Base-by-base conservation (phyloP, 176 grass and related monocot species). In the Alopecurus myosuroides region DNA sequence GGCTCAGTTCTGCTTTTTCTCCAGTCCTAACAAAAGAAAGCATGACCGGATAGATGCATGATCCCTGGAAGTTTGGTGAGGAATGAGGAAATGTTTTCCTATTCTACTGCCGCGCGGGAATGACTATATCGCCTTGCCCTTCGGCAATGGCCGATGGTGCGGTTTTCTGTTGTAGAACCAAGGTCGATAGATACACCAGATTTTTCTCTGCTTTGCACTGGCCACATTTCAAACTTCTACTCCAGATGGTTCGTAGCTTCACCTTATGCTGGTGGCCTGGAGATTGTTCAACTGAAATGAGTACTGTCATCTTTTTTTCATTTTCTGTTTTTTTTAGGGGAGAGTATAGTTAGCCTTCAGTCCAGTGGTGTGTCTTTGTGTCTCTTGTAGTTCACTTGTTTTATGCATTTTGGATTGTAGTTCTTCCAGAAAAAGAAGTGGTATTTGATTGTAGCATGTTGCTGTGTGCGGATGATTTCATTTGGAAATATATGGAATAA, bases 11-110 rank as follows among this genome's bases (percentile, higher is more conserved):
- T 99, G 97, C 80, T 88, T 94, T 84, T 92, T 94, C 88, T 89
- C 94, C 76, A 89, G 90, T 71, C 94, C 93, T 70, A 94, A 94
- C 84, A 99, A 96, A 94, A 96, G 94, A 86, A 99, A 99, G 91
- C 97, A 94, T 34, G 94, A 94, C 41, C 77, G 89, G 69, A 90
- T 94, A 77, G 89, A 89, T 14, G 0, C 40, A 72, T 96, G 74
- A 99, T 94, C 75, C 80, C 18, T 70, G 33, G 51, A 48, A 31
- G 69, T 22, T 76, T 53, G 81, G 77, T 61, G 48, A 51, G 33
- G 39, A 63, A 35, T 40, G 77, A 75, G 23, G 31, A n/a, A 28
- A 14, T 84, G 20, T 49, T 50, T 50, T 61, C 30, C 58, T 60
- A 17, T 22, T 71, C 77, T 7, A 42, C 33, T 77, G 29, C 20